Percentiles rank a stretch among this genome's conserved stretches.
phyloP scores from a whole-genome alignment of 2,329 filamentous ascomycete species.

The Ophiostoma triangulosporum region DNA sequence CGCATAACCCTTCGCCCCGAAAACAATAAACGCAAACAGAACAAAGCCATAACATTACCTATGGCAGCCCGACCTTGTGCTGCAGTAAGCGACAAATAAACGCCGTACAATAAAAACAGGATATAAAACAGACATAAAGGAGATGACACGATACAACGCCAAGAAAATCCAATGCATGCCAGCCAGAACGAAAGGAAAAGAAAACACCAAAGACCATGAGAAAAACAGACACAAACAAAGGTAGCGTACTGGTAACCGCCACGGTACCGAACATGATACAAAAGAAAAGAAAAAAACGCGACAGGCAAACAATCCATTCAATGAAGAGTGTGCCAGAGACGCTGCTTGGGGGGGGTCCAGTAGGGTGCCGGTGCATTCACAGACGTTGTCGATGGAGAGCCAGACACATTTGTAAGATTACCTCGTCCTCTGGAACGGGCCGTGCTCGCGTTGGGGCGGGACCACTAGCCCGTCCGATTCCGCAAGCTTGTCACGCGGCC shows the following conservation, averaged over 20 bases:
- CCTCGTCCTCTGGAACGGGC: too few species aligned
- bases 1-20: too few species aligned
- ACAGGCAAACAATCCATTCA: neutral
- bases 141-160: neutral
- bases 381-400: too few species aligned
- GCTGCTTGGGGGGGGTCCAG: neutral
- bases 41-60: neutral
- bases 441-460: neutral
- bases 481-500: constrained; percentile 20
- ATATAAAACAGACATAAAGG: neutral
- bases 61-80: neutral
- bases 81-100: neutral
- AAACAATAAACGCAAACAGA: neutral
- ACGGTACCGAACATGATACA: neutral
- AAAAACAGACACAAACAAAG: neutral
- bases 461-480: constrained; percentile 16
- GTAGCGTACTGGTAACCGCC: neutral
- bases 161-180: neutral
- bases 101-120: neutral
- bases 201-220: neutral
- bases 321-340: neutral
- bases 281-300: neutral
- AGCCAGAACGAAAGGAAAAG: constrained; percentile 1
- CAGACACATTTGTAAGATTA: too few species aligned
- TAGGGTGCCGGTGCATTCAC: neutral